Conservation (phyloP, 2,329 filamentous ascomycete genomes). For the Ceratocystis smalleyi region DNA sequence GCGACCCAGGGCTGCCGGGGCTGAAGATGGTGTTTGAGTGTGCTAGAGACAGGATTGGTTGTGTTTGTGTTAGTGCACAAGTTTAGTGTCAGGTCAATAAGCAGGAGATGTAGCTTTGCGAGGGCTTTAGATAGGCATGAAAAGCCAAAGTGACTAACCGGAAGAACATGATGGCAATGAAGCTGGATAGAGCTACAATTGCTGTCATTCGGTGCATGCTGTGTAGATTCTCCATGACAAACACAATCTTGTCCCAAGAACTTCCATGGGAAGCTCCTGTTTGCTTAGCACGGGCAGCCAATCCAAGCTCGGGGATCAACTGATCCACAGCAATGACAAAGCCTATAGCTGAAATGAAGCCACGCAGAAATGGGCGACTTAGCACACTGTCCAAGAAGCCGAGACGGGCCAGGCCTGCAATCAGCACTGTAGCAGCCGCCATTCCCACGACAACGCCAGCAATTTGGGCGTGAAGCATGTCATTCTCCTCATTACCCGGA, state of each 20-base stretch:
- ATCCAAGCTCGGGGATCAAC: constrained; percentile 74
- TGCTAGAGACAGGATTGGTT: constrained; percentile 21
- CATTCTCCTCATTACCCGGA: constrained; percentile 45
- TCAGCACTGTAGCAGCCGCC: constrained; percentile 74
- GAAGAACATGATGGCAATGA: constrained; percentile 79
- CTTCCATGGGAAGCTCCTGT: constrained; percentile 63
- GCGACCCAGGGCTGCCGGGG: constrained; percentile 65
- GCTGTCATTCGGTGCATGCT: constrained; percentile 60
- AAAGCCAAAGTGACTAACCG: constrained; percentile 36
- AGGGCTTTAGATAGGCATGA: background rate
- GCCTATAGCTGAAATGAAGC: constrained; percentile 94
- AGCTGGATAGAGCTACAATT: constrained; percentile 61
- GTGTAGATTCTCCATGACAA: constrained; percentile 52
- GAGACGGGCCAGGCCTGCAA: constrained; percentile 68
- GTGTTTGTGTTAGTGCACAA: background rate
- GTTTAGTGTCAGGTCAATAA: background rate
- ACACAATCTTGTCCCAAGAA: constrained; percentile 69
- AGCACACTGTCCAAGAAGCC: constrained; percentile 92
- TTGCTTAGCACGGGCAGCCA: constrained; percentile 49
- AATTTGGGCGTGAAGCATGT: constrained; percentile 57
- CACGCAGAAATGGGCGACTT: constrained; percentile 77
- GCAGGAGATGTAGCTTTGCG: background rate
- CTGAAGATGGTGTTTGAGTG: constrained; percentile 66
- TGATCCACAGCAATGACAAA: constrained; percentile 95
- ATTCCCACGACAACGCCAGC: constrained; percentile 80